phyloP scores from a whole-genome alignment of 2,329 filamentous ascomycete species.

The Sporothrix inflata region DNA sequence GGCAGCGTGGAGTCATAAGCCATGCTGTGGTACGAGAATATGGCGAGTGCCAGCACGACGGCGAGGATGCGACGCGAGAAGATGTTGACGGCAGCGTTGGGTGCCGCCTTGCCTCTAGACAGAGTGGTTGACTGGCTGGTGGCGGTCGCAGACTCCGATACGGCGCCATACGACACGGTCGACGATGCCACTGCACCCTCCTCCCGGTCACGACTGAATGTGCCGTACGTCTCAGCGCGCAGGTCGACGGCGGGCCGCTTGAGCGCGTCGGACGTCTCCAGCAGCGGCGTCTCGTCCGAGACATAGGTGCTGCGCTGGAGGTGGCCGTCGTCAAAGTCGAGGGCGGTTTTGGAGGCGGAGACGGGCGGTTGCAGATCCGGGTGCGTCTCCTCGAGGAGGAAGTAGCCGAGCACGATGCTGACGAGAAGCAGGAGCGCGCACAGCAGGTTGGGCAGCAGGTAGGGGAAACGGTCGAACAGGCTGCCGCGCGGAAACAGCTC shows the following conservation, averaged over 20 bases:
- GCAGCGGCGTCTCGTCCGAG: conserved; percentile 72
- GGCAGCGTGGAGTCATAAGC: conserved; percentile 89
- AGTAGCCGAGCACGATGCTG: conserved; percentile 78
- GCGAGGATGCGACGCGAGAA: conserved; percentile 68
- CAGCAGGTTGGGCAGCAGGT: conserved; percentile 84
- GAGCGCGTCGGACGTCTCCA: conserved; percentile 74
- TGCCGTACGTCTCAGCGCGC: conserved; percentile 78
- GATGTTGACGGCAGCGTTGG: conserved; percentile 41
- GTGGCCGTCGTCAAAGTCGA: conserved; percentile 37
- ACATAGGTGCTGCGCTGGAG: conserved; percentile 54
- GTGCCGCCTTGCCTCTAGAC: conserved; percentile 33
- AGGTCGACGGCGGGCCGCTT: conserved; percentile 74
- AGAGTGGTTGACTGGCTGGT: conserved; percentile 10
- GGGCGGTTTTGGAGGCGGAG: not conserved
- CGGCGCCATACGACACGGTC: conserved; percentile 41
- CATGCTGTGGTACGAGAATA: conserved; percentile 96
- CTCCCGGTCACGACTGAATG: conserved; percentile 50
- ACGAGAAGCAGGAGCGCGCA: conserved; percentile 76
- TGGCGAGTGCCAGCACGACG: conserved; percentile 78
- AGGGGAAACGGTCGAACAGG: conserved; percentile 79
- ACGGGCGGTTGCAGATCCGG: conserved; percentile 69
- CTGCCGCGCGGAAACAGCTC: conserved; percentile 66
- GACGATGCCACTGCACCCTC: not conserved
- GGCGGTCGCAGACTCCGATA: not conserved
- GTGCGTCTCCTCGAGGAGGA: conserved; percentile 86